Evolutionary conservation across 1,139 yeast species (phyloP), one percentile per base, ranked within the genome.

Genomic region (Blastobotrys petasosporus): DNA sequence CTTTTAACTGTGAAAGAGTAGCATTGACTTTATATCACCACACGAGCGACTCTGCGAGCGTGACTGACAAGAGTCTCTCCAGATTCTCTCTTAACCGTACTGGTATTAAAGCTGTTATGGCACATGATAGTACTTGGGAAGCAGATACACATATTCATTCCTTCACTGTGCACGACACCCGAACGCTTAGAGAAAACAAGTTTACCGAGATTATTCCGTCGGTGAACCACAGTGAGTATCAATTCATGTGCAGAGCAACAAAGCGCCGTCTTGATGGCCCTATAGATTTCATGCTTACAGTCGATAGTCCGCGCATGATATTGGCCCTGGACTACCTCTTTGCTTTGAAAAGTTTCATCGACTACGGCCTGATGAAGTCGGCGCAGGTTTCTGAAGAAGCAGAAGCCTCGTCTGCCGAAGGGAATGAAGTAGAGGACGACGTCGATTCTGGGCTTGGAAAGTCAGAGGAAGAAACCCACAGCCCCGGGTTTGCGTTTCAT

Each of bases 241-340:
- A 92, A 60, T 83, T 94, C 54, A 70, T 77, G 67, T 79, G 85
- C 2, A 71, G 75, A 25, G 58, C 75, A 0, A 32, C 46, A 28
- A 40, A 42, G 36, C 33, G 40, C 7, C 17, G 39, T 9, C 60
- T 66, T 0, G 68, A 66, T 13, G 71, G 73, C 48, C 66, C 73
- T 34, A 69, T 77, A 4, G 76, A 82, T 36, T 65, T 77, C 1
- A 73, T 82, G 58, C 63, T 85, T 9, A 79, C 87, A 0, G 75
- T 90, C 10, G 95, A 88, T 54, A 84, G 82, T 52, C 97, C 97
- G 0, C 78, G 75, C 50, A 75, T 85, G 15, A 81, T 92, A 42
- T 65, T 92, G 42, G 97, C 97, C 0, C 68, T 92, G 53, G 98
- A 90, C 58, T 90, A 86, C 61, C 60, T 92, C 37, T 77, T 88